Evolutionary conservation across 1,284 basidiomycete genomes (phyloP).

Genomic region (Schizopora paradoxa): DNA sequence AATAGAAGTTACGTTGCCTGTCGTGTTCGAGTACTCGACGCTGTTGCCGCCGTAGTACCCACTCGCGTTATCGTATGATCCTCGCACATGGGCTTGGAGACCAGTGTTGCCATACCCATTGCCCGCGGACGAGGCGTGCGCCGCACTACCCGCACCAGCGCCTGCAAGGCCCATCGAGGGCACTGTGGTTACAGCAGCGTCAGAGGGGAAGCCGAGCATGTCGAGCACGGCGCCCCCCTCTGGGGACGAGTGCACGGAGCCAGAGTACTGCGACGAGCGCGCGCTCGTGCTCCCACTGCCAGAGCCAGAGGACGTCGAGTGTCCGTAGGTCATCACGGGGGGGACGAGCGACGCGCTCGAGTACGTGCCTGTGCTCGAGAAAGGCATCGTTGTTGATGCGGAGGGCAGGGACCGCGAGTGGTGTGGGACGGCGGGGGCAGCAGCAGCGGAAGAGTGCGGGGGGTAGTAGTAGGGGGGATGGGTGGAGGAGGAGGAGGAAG

Average conservation of each 20-base stretch:
- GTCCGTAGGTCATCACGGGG: slow-evolving; percentile 1
- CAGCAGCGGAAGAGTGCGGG: neutral
- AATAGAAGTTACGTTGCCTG: no score
- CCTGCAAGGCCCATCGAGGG: no score
- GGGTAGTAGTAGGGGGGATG: neutral
- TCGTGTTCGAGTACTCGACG: slow-evolving; percentile 2
- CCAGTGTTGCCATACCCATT: neutral
- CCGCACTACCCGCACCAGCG: no score
- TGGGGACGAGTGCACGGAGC: slow-evolving; percentile 3
- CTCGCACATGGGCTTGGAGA: neutral
- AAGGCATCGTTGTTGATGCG: no score
- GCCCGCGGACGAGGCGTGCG: neutral
- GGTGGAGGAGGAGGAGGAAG: neutral
- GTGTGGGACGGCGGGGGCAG: neutral
- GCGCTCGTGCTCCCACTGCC: neutral
- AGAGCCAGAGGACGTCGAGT: neutral
- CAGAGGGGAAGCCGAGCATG: neutral
- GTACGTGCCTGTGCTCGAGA: no score
- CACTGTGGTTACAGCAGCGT: no score
- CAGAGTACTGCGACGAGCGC: neutral
- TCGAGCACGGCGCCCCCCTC: slow-evolving; percentile 1
- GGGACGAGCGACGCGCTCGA: neutral
- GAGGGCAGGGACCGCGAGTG: neutral
- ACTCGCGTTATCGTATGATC: neutral
- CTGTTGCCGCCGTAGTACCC: neutral